Conservation (phyloP, 805 yeast species). For the Ogataea methanolica region DNA sequence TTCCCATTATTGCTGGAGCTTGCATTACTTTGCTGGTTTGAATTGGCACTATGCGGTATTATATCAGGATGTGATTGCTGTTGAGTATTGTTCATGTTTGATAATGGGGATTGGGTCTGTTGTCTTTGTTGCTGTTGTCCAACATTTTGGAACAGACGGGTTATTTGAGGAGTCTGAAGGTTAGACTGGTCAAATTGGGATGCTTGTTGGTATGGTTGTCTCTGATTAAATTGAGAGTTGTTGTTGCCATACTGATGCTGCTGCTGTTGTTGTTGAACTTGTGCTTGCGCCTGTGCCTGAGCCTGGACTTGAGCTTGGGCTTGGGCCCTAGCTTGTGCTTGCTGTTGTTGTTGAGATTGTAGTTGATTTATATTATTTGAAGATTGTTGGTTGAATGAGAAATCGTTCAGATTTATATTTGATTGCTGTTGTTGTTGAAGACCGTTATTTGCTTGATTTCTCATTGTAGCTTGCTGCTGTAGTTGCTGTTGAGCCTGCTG, state of each 20-base stretch:
- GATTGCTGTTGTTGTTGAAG: constrained; percentile 18
- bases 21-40: background rate
- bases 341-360: constrained; percentile 12
- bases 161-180: constrained; percentile 3
- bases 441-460: too few relatives aligned
- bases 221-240: constrained; percentile 1
- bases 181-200: constrained; percentile 5
- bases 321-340: constrained; percentile 17
- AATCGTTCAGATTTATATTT: constrained; percentile 12
- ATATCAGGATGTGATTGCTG: constrained; percentile 1
- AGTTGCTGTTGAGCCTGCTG: background rate
- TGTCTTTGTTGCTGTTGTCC: constrained; percentile 14
- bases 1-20: constrained; percentile 14
- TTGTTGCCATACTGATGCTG: constrained; percentile 1
- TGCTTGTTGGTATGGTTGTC: too few relatives aligned
- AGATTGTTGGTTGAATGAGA: constrained; percentile 21
- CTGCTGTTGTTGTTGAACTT: constrained; percentile 11
- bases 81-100: constrained; percentile 14
- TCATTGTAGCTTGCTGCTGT: constrained; percentile 1
- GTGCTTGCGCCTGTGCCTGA: constrained; percentile 28
- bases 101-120: constrained; percentile 13
- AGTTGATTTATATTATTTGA: constrained; percentile 11
- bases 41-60: background rate
- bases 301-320: constrained; percentile 28
- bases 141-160: constrained; percentile 14